Evolutionary conservation across 2,329 filamentous ascomycete genomes (phyloP), one percentile per base, ranked within the genome.

Genomic region (Penicillium sp.): DNA sequence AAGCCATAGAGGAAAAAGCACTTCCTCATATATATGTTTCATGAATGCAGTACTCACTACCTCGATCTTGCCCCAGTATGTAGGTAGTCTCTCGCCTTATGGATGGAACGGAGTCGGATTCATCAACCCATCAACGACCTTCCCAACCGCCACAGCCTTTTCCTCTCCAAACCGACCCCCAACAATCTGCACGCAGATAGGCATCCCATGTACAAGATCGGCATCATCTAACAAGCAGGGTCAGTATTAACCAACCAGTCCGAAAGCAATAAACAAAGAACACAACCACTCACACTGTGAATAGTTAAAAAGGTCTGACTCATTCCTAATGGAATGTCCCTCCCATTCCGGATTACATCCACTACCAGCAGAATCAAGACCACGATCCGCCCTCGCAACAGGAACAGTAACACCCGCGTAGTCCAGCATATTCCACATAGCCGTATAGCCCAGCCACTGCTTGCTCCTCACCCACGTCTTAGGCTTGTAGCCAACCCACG

Each of bases 271-370:
- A 21, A 38, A 10, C 31, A 10, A 40, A 21, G 21, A 25, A 45
- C 31, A 27, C 4, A 37, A 16, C 16, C 23, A 52, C 34, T 51
- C 32, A 60, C 54, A 55, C 25, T 55, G 44, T 18, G 40, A 16
- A 59, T 76, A 68, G 63, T 82, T 79, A 29, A 77, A 77, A 53
- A 64, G 66, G 61, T 84, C 81, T 29, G 77, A 67, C 25, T 75
- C 75, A 61, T 78, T 81, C 50, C 77, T 65, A 0, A 72, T 65
- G 62, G 52, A 54, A 68, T 60, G 65, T 49, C 15, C 57, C 55
- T 63, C 42, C 56, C 76, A 77, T 0, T 59, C 67, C 38, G 60
- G 48, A 46, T 77, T 73, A n/a, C 65, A 69, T 31, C 50, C 52
- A 60, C 81, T 78, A 10, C 68, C 62, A 37, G 45, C 47, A 39